Evolutionary conservation across 2,329 filamentous ascomycete species (phyloP).

Genomic region (Saccharata proteae): DNA sequence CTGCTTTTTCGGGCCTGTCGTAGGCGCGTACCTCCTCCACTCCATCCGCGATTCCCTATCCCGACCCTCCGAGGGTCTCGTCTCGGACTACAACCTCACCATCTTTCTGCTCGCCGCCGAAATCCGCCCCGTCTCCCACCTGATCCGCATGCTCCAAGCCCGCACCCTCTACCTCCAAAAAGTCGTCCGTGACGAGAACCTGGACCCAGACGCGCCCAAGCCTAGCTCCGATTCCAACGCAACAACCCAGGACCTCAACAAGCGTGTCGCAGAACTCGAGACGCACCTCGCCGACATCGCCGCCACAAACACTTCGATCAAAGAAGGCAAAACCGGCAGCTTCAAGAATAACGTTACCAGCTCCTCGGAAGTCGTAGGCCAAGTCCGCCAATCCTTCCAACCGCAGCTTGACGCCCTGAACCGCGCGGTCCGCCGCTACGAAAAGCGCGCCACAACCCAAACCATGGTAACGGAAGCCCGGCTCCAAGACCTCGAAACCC

Average conservation of each 20-base stretch:
- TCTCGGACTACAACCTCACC: conserved; percentile 86
- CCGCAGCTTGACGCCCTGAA: conserved; percentile 81
- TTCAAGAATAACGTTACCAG: conserved; percentile 20
- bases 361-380: conserved; percentile 27
- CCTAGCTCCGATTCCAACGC: conserved; percentile 6
- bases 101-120: conserved; percentile 85
- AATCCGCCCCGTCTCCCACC: conserved; percentile 67
- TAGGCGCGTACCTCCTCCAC: conserved; percentile 78
- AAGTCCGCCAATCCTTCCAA: conserved; percentile 55
- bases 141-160: conserved; percentile 67
- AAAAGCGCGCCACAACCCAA: conserved; percentile 71
- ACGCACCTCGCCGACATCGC: conserved; percentile 35
- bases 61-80: conserved; percentile 69
- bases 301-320: conserved; percentile 15
- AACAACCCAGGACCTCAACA: conserved; percentile 13
- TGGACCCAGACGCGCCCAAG: conserved; percentile 16
- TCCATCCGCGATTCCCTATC: conserved; percentile 69
- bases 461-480: conserved; percentile 65
- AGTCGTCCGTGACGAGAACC: conserved; percentile 37
- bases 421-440: conserved; percentile 77
- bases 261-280: conserved; percentile 60
- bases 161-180: conserved; percentile 74
- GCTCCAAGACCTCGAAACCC: conserved; percentile 57
- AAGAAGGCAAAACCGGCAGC: conserved; percentile 26
- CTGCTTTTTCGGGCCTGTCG: conserved; percentile 66